These are phyloP conservation scores for Sclerotinia glacialis DNA, from an alignment of 2,329 filamentous ascomycete species.

Conservation along the genomic window DNA sequence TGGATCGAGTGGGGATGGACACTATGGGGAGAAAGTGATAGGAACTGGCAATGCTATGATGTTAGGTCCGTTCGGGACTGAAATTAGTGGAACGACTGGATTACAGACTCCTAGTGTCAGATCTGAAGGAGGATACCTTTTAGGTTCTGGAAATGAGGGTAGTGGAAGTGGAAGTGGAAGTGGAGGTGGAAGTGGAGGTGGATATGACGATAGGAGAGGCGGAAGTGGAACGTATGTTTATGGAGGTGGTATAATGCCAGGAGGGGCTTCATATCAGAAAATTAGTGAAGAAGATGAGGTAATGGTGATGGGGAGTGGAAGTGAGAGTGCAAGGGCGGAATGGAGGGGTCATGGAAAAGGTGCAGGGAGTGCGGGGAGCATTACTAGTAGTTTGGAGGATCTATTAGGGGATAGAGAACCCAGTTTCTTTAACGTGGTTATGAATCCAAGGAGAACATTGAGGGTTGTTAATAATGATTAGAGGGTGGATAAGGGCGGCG, in stretches of 20 bases:
- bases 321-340: conserved; percentile 34
- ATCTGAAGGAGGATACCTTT: conserved; percentile 2
- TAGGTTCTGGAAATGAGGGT: not conserved
- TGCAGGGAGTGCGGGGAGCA: conserved; percentile 32
- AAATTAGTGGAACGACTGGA: conserved; percentile 21
- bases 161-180: conserved; percentile 12
- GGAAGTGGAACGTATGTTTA: conserved; percentile 21
- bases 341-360: conserved; percentile 32
- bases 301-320: conserved; percentile 24
- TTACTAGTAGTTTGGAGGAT: conserved; percentile 49
- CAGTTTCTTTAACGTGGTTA: conserved; percentile 66
- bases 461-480: conserved; percentile 59
- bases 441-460: conserved; percentile 66
- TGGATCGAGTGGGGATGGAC: conserved; percentile 9
- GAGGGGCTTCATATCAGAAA: conserved; percentile 25
- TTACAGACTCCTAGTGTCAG: conserved; percentile 15
- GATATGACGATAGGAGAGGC: conserved; percentile 5
- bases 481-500: not conserved
- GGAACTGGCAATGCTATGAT: conserved; percentile 22
- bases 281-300: conserved; percentile 37
- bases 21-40: not conserved
- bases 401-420: conserved; percentile 62
- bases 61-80: conserved; percentile 35
- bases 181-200: conserved; percentile 9
- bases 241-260: conserved; percentile 32